phyloP scores from a whole-genome alignment of 768 basidiomycete genomes.

The Lyophyllum atratum region DNA sequence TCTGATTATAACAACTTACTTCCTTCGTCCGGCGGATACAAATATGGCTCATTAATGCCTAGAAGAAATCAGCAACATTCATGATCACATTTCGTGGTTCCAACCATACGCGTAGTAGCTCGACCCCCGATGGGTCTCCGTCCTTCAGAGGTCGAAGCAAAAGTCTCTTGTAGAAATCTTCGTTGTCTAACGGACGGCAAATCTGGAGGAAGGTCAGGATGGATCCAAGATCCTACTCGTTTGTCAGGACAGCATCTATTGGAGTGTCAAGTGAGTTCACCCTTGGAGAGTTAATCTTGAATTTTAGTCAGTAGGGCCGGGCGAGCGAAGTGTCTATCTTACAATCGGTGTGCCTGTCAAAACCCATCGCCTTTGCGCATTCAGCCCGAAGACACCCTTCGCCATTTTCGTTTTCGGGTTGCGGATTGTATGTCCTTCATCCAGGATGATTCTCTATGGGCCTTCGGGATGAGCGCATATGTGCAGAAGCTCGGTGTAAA shows the following conservation, averaged over 20 bases:
- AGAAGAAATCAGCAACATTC: constrained; percentile 7
- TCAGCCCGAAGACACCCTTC: constrained; percentile 60
- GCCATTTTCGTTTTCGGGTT: constrained; percentile 89
- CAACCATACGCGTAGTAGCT: constrained; percentile 61
- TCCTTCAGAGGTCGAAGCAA: constrained; percentile 77
- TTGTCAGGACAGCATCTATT: neutral
- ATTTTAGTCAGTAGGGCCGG: neutral
- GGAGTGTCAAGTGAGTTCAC: constrained; percentile 33
- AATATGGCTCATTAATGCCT: constrained; percentile 77
- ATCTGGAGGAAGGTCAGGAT: constrained; percentile 81
- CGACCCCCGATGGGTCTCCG: constrained; percentile 66
- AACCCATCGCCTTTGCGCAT: constrained; percentile 77
- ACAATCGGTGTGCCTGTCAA: constrained; percentile 90
- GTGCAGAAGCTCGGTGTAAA: neutral
- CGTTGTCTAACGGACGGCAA: constrained; percentile 83
- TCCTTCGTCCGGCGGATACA: constrained; percentile 88
- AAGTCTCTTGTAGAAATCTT: constrained; percentile 79
- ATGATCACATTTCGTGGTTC: constrained; percentile 9
- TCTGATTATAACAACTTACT: constrained; percentile 30
- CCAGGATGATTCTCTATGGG: constrained; percentile 71
- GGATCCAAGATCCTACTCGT: constrained; percentile 77
- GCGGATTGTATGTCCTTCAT: constrained; percentile 88
- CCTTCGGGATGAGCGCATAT: neutral
- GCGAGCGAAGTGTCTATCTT: constrained; percentile 28
- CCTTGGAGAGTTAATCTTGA: constrained; percentile 77